These are phyloP conservation scores for Actinidia arguta DNA, from an alignment of 179 eudicot species.

Conservation along the genomic window DNA sequence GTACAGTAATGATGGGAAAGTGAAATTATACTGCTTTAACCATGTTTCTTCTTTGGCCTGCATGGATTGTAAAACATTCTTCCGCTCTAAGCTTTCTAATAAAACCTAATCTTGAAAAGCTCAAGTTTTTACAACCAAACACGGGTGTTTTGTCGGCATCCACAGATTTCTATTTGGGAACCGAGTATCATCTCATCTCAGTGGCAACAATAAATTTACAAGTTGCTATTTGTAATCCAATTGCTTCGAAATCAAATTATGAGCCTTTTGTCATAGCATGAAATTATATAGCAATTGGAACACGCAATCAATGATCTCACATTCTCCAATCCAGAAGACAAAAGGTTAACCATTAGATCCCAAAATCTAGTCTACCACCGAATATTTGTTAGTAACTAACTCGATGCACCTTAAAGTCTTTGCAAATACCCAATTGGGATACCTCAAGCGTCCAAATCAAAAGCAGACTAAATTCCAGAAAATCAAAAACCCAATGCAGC, in stretches of 20 bases:
- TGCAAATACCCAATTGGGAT: not conserved
- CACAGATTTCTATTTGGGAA: not conserved
- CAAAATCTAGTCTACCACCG: not conserved
- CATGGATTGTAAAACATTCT: not conserved
- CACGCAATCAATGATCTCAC: not conserved
- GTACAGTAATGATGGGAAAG: not conserved
- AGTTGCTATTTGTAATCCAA: not conserved
- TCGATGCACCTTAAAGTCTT: not conserved
- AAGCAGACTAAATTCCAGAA: constrained; percentile 1
- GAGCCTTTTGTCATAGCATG: not conserved
- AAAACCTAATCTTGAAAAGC: not conserved
- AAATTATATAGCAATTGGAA: not conserved
- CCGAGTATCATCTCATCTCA: not conserved
- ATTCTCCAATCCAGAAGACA: not conserved
- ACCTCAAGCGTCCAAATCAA: not conserved
- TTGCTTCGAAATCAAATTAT: not conserved
- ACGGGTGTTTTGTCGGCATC: not conserved
- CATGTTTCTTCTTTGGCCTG: not conserved
- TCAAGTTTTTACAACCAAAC: not conserved
- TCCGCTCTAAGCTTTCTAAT: not conserved
- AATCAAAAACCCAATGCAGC: constrained; percentile 3
- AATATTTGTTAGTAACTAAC: not conserved
- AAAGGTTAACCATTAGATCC: not conserved
- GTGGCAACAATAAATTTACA: not conserved
- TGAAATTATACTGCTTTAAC: not conserved